Base-by-base conservation (phyloP, 129 eudicot genomes). In the Glebionis coronaria region DNA sequence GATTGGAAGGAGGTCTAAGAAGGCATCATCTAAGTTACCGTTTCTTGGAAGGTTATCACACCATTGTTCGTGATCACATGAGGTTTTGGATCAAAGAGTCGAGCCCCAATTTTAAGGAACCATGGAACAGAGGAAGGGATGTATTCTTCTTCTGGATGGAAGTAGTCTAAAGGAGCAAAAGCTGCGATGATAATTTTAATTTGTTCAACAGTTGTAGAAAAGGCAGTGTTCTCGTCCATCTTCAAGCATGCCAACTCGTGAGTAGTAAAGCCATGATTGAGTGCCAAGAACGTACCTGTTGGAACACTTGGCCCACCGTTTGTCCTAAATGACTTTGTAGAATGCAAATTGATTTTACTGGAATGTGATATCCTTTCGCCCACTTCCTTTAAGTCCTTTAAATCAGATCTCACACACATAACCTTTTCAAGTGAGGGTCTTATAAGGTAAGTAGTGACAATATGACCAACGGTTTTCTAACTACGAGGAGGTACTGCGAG, bases 401-500 rank as follows among this genome's bases (percentile, higher is more conserved):
- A 72, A 79, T 79, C 84, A 0, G 44, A 10, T 14, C 90, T 60
- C 13, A 84, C 82, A 35, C 78, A 76, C 7, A 44, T 67, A 44
- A 73, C 73, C 47, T 18, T 61, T 31, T 84, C 73, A 1, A 75
- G 65, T 28, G 84, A 54, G 15, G 90, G 90, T 59, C 61, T 68
- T 14, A 58, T 68, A 0, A 82, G 83, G 12, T 87, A 57, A 13
- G 28, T 78, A 2, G 87, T 84, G 69, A 84, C 80, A 1, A 79
- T 67, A 38, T 75, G 78, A 16, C 90, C 90, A 0, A 76, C 66
- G n/a, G 82, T 44, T 15, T 29, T 46, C 23, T 84, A 84, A 27
- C 84, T 87, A 4, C 1, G 18, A 0, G 82, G 84, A 2, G 90
- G 68, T 7, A 74, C 60, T 1, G 84, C 87, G 44, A 79, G 74